Evolutionary conservation across 768 basidiomycete genomes (phyloP), one percentile per base, ranked within the genome.

Genomic region (Tricholoma saponaceum): DNA sequence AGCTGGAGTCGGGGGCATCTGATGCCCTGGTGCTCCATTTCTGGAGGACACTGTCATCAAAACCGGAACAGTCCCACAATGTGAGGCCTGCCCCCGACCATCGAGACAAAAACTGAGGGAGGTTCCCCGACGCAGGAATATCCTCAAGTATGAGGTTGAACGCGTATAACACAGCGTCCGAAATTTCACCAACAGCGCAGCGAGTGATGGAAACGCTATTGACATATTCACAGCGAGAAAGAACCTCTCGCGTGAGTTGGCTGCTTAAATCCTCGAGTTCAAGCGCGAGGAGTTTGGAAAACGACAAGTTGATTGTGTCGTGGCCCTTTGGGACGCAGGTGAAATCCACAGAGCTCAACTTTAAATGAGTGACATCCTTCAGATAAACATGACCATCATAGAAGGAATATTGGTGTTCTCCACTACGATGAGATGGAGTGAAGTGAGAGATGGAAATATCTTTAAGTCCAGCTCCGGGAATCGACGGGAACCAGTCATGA

Each of bases 371-470:
- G 8, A 43, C 35, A 16, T 37, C 35, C 35, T 14, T 16, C 35
- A 37, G 14, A 37, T 9, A 1, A 43, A 10, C 5, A 10, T 7
- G 22, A 4, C 7, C 41, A 1, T 43, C 41, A 20, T 43, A 43
- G 41, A 43, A 43, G 41, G 41, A 43, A 22, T 3, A 43, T 9
- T 10, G 20, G 41, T 43, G 18, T 20, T 32, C 4, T 32, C 2
- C 18, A 12, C 22, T 8, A 20, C 18, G 18, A 10, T 9, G 13
- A 37, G 35, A 37, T 5, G 14, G 16, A 5, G 35, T 37, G 35
- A 37, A 37, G 13, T 37, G 35, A 37, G 35, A 37, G 55, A 1
- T 55, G 64, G 30, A 70, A 60, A 58, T 4, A 2, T 37, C 35
- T 37, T 16, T 1, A 37, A 37, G 35, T 37, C 35, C 14, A 37